Evolutionary conservation across 2,329 filamentous ascomycete genomes (phyloP).

Genomic region (Fonsecaea pedrosoi): DNA sequence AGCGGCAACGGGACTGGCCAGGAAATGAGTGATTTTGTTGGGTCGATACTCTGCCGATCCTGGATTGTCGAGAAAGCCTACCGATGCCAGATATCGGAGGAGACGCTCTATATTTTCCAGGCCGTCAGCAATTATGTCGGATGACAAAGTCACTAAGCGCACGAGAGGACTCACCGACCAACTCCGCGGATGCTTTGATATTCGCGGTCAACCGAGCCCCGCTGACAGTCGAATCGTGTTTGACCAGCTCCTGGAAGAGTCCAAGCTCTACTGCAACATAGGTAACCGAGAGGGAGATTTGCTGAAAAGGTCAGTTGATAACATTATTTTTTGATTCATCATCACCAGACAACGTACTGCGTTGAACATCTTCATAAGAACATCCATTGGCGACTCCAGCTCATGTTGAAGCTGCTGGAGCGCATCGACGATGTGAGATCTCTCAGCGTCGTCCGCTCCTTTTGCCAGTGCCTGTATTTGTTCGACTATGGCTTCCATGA

Average conservation of each 20-base stretch:
- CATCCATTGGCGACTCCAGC: slow-evolving; percentile 33
- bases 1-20: slow-evolving; percentile 29
- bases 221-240: slow-evolving; percentile 22
- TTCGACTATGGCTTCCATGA: slow-evolving; percentile 25
- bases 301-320: slow-evolving; percentile 23
- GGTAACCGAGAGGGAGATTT: slow-evolving; percentile 33
- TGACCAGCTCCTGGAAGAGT: slow-evolving; percentile 33
- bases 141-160: neutral
- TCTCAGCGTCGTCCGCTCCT: slow-evolving; percentile 36
- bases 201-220: slow-evolving; percentile 30
- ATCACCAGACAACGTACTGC: slow-evolving; percentile 24
- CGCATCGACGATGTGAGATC: slow-evolving; percentile 33
- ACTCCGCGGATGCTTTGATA: slow-evolving; percentile 27
- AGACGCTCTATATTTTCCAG: slow-evolving; percentile 27
- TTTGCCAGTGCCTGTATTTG: slow-evolving; percentile 36
- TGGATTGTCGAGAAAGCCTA: slow-evolving; percentile 27
- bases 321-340: neutral
- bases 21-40: slow-evolving; percentile 37
- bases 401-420: slow-evolving; percentile 39
- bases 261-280: slow-evolving; percentile 38
- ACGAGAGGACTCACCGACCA: slow-evolving; percentile 30
- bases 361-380: slow-evolving; percentile 30
- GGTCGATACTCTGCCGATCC: slow-evolving; percentile 34
- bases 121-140: neutral
- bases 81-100: slow-evolving; percentile 42